Conservation (phyloP, 106 monocot genomes). For the Gastrodia elata region DNA sequence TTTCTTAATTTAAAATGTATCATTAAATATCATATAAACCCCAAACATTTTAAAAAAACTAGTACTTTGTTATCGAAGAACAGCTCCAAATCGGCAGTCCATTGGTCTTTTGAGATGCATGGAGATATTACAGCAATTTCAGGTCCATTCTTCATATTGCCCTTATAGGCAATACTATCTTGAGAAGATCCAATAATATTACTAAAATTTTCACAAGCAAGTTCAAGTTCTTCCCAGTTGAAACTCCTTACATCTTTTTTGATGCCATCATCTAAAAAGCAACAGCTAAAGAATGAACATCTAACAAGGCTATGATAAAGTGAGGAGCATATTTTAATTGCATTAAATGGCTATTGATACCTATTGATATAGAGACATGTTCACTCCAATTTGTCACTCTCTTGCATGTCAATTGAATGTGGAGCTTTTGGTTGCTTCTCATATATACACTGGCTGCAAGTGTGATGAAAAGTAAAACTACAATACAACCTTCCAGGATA, state of each 20-base stretch:
- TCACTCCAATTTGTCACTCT: conserved; percentile 30
- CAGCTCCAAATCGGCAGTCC: conserved; percentile 65
- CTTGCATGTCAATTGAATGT: conserved; percentile 37
- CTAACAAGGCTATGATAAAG: neutral
- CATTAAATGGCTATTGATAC: conserved; percentile 18
- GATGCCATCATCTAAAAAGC: conserved; percentile 49
- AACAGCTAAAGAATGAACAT: neutral
- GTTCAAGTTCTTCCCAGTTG: conserved; percentile 78
- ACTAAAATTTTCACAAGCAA: conserved; percentile 98
- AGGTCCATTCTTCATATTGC: conserved; percentile 66
- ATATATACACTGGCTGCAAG: conserved; percentile 22
- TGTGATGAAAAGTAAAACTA: conserved; percentile 35
- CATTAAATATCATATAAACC: neutral
- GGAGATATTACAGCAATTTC: conserved; percentile 89
- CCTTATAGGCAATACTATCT: conserved; percentile 75
- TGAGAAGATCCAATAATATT: conserved; percentile 87
- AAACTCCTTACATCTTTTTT: conserved; percentile 53
- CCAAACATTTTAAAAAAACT: neutral
- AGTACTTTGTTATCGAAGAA: conserved; percentile 65
- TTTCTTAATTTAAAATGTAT: neutral
- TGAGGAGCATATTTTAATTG: neutral
- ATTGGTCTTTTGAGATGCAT: conserved; percentile 46
- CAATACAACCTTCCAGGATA: conserved; percentile 67
- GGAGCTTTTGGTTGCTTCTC: conserved; percentile 29
- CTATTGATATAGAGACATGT: conserved; percentile 35